These are phyloP conservation scores for Eucalyptus dawsonii DNA, from an alignment of 345 rosid species.

Conservation along the genomic window DNA sequence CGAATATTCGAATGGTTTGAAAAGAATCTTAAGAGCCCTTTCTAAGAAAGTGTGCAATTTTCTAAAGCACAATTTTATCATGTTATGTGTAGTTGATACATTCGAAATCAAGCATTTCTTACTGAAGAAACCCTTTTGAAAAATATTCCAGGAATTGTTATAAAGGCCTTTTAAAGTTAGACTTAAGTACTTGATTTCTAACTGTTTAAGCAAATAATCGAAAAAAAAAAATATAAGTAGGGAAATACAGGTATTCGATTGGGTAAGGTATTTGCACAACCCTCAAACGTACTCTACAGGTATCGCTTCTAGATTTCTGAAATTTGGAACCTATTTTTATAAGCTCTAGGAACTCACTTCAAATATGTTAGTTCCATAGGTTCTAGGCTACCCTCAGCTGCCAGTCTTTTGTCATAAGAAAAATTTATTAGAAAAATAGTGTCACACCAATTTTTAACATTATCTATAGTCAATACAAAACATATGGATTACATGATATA, in stretches of 20 bases:
- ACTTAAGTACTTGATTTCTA: not conserved
- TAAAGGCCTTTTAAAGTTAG: not conserved
- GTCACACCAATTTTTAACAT: accelerated
- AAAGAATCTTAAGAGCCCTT: not conserved
- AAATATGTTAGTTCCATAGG: not conserved
- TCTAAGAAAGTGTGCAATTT: not conserved
- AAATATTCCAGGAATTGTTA: too few relatives aligned
- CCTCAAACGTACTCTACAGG: not conserved
- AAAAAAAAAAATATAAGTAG: not conserved
- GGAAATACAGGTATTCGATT: not conserved
- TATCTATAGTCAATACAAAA: not conserved
- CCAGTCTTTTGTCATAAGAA: not conserved
- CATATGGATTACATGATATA: not conserved
- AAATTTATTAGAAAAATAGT: not conserved
- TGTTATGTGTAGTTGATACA: not conserved
- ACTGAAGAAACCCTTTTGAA: not conserved
- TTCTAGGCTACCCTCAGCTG: not conserved
- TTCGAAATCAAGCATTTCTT: not conserved
- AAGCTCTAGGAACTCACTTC: not conserved
- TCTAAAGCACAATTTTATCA: not conserved
- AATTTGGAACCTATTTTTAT: not conserved
- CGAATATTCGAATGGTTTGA: not conserved
- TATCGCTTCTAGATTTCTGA: not conserved
- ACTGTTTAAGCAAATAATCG: not conserved
- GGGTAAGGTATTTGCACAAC: not conserved